Conservation (phyloP, 768 basidiomycete genomes). For the Mycena rebaudengoi region DNA sequence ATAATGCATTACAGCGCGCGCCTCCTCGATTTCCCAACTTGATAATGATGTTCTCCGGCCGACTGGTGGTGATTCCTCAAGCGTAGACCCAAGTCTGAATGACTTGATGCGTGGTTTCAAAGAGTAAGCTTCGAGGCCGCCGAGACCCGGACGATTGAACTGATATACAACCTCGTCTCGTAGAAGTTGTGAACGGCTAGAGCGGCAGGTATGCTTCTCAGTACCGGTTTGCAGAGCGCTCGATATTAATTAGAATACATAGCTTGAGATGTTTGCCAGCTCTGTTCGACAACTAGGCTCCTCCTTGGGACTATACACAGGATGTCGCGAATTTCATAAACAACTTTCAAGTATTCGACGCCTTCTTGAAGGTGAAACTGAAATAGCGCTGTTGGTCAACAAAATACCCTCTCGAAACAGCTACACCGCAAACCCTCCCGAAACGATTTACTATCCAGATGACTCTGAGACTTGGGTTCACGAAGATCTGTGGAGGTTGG, state of each 20-base stretch:
- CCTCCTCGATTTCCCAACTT: neutral
- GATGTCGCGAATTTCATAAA: conserved; percentile 14
- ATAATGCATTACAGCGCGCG: too few species aligned
- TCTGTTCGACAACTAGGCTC: conserved; percentile 22
- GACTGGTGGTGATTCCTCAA: neutral
- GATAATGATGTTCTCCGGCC: too few species aligned
- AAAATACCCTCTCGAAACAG: neutral
- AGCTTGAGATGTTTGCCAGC: conserved; percentile 15
- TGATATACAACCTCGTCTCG: too few species aligned
- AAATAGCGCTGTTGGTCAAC: conserved; percentile 11
- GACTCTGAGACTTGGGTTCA: conserved; percentile 19
- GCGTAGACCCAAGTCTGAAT: neutral
- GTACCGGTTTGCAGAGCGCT: too few species aligned
- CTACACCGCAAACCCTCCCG: neutral
- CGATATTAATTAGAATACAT: neutral
- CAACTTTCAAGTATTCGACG: conserved; percentile 9
- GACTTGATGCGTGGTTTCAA: conserved; percentile 9
- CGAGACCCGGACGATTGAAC: neutral
- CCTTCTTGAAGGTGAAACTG: conserved; percentile 15
- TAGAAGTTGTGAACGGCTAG: conserved; percentile 11
- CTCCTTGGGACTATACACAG: conserved; percentile 21
- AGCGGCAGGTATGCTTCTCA: conserved; percentile 3
- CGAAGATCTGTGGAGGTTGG: neutral
- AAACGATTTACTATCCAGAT: neutral
- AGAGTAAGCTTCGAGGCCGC: neutral